phyloP scores from a whole-genome alignment of 1,284 basidiomycete genomes.

The Bondarzewia mesenterica region DNA sequence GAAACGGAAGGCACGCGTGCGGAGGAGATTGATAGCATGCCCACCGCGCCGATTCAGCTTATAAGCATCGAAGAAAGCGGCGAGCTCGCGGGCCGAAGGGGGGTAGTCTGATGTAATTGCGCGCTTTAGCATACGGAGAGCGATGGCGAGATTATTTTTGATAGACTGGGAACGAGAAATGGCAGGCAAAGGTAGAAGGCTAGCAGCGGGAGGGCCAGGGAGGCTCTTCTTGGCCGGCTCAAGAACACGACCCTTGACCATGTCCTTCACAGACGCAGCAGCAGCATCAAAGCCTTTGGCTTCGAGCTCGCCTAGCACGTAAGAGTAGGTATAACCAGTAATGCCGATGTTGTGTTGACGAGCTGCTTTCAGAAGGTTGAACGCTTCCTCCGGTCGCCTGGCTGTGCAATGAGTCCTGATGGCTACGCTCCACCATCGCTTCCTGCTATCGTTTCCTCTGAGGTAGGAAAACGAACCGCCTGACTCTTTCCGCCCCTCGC shows the following conservation, averaged over 20 bases:
- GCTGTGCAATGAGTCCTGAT: constrained; percentile 13
- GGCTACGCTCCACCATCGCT: constrained; percentile 14
- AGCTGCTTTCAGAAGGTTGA: constrained; percentile 14
- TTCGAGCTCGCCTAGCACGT: constrained; percentile 10
- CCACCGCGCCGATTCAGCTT: constrained; percentile 3
- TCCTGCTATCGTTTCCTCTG: neutral
- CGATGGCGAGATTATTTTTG: constrained; percentile 1
- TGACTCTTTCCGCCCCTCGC: constrained; percentile 1
- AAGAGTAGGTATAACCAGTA: constrained; percentile 7
- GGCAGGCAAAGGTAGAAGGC: neutral
- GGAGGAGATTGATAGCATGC: constrained; percentile 10
- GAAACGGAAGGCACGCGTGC: constrained; percentile 12
- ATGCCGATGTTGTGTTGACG: constrained; percentile 9
- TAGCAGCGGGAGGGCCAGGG: neutral
- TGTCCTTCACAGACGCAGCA: neutral
- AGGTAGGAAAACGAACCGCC: neutral
- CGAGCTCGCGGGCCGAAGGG: constrained; percentile 8
- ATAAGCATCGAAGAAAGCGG: constrained; percentile 14
- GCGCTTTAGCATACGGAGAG: constrained; percentile 9
- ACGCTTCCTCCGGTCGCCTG: constrained; percentile 11
- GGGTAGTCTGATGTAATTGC: neutral
- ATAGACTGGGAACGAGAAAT: neutral
- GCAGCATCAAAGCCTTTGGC: neutral
- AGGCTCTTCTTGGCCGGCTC: neutral
- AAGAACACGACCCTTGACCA: neutral